phyloP scores from a whole-genome alignment of 1,284 basidiomycete species.

The Puccinia horiana region DNA sequence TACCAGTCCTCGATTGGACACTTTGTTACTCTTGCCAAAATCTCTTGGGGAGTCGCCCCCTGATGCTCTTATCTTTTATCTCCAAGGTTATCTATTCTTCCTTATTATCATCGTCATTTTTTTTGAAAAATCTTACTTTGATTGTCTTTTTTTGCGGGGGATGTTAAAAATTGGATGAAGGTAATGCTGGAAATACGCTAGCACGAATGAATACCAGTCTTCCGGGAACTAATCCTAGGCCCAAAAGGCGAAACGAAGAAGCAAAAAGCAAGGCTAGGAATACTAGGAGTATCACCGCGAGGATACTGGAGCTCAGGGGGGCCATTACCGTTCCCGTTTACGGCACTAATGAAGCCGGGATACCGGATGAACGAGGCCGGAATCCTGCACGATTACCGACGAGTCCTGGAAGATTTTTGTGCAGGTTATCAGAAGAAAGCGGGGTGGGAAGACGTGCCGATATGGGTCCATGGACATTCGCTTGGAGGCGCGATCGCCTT shows the following conservation, averaged over 20 bases:
- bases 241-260: too few relatives aligned
- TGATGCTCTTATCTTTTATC: slow-evolving; percentile 24
- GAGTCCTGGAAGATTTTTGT: neutral
- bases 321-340: slow-evolving; percentile 33
- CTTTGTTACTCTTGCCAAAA: neutral
- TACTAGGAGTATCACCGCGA: slow-evolving; percentile 15
- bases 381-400: neutral
- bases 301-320: slow-evolving; percentile 30
- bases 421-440: too few relatives aligned
- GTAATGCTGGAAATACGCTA: slow-evolving; percentile 31
- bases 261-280: neutral
- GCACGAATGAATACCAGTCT: slow-evolving; percentile 10
- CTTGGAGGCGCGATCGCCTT: slow-evolving; percentile 19
- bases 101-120: neutral
- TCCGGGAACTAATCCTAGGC: slow-evolving; percentile 19
- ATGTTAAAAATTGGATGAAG: neutral
- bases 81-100: slow-evolving; percentile 1
- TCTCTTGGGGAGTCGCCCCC: neutral
- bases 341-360: neutral
- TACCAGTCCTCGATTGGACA: neutral
- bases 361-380: neutral
- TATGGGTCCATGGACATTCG: slow-evolving; percentile 22
- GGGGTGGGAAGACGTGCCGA: neutral
- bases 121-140: neutral
- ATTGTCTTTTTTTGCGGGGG: neutral